These are phyloP conservation scores for Sanghuangporus baumii DNA, from an alignment of 1,284 basidiomycete species.

Conservation along the genomic window DNA sequence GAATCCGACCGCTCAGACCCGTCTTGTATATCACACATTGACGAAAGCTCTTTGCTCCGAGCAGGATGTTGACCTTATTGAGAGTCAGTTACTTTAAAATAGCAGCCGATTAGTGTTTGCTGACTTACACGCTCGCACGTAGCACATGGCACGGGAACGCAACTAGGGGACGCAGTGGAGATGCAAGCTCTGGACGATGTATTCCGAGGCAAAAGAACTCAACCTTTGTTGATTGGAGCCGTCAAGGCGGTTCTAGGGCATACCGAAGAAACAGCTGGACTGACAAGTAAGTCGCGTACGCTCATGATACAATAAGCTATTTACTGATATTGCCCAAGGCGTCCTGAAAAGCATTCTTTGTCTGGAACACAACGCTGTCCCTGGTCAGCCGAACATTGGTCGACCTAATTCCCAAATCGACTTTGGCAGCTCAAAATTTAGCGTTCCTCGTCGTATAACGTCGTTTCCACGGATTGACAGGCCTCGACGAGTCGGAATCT, in stretches of 20 bases:
- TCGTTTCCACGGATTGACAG: background rate
- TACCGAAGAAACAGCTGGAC: constrained; percentile 20
- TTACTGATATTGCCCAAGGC: constrained; percentile 4
- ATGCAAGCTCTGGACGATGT: constrained; percentile 11
- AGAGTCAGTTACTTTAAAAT: background rate
- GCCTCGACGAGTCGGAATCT: constrained; percentile 8
- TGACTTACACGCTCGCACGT: background rate
- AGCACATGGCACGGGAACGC: constrained; percentile 19
- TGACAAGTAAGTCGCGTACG: constrained; percentile 13
- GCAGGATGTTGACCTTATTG: constrained; percentile 9
- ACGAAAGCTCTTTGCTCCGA: constrained; percentile 3
- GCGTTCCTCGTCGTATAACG: constrained; percentile 8
- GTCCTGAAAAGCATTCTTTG: constrained; percentile 18
- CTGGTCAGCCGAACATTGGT: constrained; percentile 14
- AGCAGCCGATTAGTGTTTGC: background rate
- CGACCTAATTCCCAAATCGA: constrained; percentile 13
- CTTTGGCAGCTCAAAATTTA: background rate
- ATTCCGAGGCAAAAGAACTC: constrained; percentile 7
- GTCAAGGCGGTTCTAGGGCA: constrained; percentile 20
- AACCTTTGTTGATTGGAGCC: constrained; percentile 16
- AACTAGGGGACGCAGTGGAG: constrained; percentile 17
- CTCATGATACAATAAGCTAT: background rate
- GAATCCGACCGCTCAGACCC: constrained; percentile 18
- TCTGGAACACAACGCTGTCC: constrained; percentile 17
- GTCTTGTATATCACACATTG: constrained; percentile 13